Evolutionary conservation across 1,284 basidiomycete species (phyloP).

Genomic region (Kalmanozyma brasiliensis): DNA sequence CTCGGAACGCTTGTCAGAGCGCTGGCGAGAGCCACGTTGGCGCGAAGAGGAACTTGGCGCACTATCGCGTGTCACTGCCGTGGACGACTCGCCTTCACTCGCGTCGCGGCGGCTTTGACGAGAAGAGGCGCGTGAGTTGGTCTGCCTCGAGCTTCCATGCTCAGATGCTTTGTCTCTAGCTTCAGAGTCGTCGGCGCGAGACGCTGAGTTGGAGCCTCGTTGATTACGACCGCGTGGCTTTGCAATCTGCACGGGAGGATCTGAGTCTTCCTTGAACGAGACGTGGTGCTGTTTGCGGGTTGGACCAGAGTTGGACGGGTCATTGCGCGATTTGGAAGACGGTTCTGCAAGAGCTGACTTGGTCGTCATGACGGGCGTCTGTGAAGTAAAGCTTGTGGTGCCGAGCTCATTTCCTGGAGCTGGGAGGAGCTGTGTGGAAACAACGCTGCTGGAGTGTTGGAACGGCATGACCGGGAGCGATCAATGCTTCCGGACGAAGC

Average conservation of each 20-base stretch:
- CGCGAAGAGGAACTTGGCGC: conserved; percentile 27
- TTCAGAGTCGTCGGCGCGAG: conserved; percentile 17
- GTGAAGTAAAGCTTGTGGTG: conserved; percentile 5
- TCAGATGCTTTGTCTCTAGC: conserved; percentile 26
- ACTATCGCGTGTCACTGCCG: conserved; percentile 17
- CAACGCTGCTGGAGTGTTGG: conserved; percentile 24
- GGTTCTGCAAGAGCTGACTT: conserved; percentile 36
- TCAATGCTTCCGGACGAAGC: not conserved
- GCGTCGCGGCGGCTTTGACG: conserved; percentile 39
- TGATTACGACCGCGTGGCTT: conserved; percentile 29
- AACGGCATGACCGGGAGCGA: conserved; percentile 20
- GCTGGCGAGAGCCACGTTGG: conserved; percentile 16
- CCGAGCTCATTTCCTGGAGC: conserved; percentile 5
- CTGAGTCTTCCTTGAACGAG: conserved; percentile 40
- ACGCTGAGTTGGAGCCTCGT: conserved; percentile 13
- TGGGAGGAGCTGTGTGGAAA: conserved; percentile 26
- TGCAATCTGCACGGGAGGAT: conserved; percentile 9
- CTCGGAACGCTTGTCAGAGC: conserved; percentile 23
- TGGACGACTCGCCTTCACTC: conserved; percentile 34
- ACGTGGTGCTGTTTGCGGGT: conserved; percentile 43
- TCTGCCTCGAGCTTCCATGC: conserved; percentile 25
- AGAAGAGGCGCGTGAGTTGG: conserved; percentile 33
- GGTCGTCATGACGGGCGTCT: conserved; percentile 6
- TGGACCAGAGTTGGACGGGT: conserved; percentile 1
- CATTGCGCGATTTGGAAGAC: conserved; percentile 17